These are phyloP conservation scores for Leccinum variicolor DNA, from an alignment of 768 basidiomycete genomes.

Conservation along the genomic window DNA sequence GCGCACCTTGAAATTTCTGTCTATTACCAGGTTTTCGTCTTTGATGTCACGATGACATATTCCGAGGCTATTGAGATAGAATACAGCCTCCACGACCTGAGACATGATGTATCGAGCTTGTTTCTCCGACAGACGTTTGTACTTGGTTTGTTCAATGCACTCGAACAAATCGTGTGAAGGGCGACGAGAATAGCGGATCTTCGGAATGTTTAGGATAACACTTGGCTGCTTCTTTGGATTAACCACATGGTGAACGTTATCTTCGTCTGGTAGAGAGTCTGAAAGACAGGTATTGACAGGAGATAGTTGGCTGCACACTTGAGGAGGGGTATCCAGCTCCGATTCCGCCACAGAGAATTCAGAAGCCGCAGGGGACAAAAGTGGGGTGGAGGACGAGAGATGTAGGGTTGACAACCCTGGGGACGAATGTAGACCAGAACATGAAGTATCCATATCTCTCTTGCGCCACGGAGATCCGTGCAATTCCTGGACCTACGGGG, in stretches of 20 bases:
- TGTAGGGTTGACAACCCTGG: constrained; percentile 23
- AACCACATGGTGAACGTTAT: constrained; percentile 3
- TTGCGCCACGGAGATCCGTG: constrained; percentile 89
- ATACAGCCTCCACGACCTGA: constrained; percentile 84
- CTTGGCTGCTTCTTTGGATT: constrained; percentile 9
- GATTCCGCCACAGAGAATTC: constrained; percentile 44
- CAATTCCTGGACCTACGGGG: constrained; percentile 77
- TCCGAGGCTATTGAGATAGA: constrained; percentile 76
- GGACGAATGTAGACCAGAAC: constrained; percentile 21
- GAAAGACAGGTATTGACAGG: constrained; percentile 17
- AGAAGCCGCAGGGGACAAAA: constrained; percentile 56
- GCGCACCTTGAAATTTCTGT: constrained; percentile 62
- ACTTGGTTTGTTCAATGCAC: constrained; percentile 84
- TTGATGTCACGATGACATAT: constrained; percentile 96
- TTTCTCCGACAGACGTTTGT: constrained; percentile 74
- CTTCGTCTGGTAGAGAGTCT: constrained; percentile 12
- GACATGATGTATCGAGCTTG: constrained; percentile 81
- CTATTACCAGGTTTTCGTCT: constrained; percentile 90
- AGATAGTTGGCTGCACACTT: constrained; percentile 24
- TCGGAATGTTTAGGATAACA: constrained; percentile 21
- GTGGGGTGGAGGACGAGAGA: constrained; percentile 42
- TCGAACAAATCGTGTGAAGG: constrained; percentile 93
- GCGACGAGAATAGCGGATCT: constrained; percentile 56
- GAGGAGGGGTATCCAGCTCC: constrained; percentile 43
- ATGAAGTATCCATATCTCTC: constrained; percentile 37